A percentile compares a stretch with the other conserved stretches of the same genome.
These are phyloP conservation scores for Blastobotrys aristatus DNA, from an alignment of 1,139 yeast species.

Conservation along the genomic window DNA sequence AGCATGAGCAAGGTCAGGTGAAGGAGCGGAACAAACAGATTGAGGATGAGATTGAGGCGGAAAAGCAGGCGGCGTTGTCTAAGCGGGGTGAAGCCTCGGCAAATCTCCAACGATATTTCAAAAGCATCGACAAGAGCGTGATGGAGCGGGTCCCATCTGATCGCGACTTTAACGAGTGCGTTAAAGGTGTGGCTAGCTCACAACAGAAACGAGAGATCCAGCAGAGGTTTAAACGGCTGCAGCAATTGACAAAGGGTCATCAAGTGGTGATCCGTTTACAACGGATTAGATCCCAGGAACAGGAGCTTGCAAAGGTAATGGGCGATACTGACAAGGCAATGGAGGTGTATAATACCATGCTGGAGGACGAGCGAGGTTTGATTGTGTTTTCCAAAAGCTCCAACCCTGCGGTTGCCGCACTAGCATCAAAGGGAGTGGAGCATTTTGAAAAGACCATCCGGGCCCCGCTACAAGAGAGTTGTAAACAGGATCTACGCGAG, in stretches of 20 bases:
- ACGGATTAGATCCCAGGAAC: background rate
- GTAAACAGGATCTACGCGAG: conserved; percentile 13
- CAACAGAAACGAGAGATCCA: background rate
- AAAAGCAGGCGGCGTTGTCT: conserved; percentile 9
- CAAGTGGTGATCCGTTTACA: conserved; percentile 13
- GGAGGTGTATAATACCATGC: conserved; percentile 5
- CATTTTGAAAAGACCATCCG: conserved; percentile 12
- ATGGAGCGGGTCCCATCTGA: conserved; percentile 14
- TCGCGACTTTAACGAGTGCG: conserved; percentile 8
- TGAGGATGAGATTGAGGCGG: conserved; percentile 10
- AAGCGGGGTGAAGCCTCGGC: conserved; percentile 13
- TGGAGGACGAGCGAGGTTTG: conserved; percentile 13
- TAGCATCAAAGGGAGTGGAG: conserved; percentile 16
- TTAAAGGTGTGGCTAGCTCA: conserved; percentile 1
- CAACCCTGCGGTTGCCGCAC: conserved; percentile 13
- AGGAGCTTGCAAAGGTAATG: background rate
- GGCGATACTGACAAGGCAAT: conserved; percentile 9
- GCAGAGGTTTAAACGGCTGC: conserved; percentile 12
- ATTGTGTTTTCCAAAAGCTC: conserved; percentile 11
- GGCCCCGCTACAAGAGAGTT: conserved; percentile 13
- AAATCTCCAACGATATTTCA: conserved; percentile 12
- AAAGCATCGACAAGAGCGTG: conserved; percentile 5
- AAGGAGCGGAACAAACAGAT: conserved; percentile 14
- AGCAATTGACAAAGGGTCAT: conserved; percentile 15
- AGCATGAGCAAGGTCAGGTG: conserved; percentile 19